Conservation (phyloP, 331 rosid species). For the Erythrophleum ivorense region DNA sequence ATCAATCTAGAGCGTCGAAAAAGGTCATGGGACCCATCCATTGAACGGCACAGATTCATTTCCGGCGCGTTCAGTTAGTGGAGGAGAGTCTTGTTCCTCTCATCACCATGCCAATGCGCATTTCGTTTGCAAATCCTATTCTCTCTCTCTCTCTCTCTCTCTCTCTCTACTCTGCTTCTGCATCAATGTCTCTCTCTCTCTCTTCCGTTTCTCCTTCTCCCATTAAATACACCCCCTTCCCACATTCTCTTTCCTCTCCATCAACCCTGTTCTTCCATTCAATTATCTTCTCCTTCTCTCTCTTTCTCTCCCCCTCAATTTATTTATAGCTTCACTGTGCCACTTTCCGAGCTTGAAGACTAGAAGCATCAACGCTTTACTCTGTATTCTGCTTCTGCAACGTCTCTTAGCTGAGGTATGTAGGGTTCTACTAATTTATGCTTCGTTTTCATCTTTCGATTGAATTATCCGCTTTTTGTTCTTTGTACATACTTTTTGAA, state of each 20-base stretch:
- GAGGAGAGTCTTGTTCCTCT: slow-evolving; percentile 9
- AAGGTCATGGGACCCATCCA: slow-evolving; percentile 10
- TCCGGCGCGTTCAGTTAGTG: neutral
- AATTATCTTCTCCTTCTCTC: slow-evolving; percentile 16
- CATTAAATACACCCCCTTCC: slow-evolving; percentile 39
- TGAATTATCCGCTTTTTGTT: neutral
- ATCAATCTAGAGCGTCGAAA: slow-evolving; percentile 31
- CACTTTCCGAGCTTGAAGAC: slow-evolving; percentile 14
- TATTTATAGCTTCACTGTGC: slow-evolving; percentile 7
- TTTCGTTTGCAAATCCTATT: neutral
- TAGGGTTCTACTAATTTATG: neutral
- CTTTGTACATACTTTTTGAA: neutral
- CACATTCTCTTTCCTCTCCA: slow-evolving; percentile 11
- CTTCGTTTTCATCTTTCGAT: neutral
- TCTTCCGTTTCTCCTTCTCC: neutral
- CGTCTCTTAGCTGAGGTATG: slow-evolving; percentile 38
- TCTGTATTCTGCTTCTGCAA: slow-evolving; percentile 14
- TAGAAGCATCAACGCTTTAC: slow-evolving; percentile 31
- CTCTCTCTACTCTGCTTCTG: neutral
- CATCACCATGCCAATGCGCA: neutral
- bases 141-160: neutral
- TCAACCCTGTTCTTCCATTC: slow-evolving; percentile 20
- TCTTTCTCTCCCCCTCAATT: slow-evolving; percentile 3
- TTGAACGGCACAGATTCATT: slow-evolving; percentile 23
- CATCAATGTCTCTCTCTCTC: slow-evolving; percentile 24